Conservation (phyloP, 495 filamentous ascomycete genomes). For the Neurospora pannonica region DNA sequence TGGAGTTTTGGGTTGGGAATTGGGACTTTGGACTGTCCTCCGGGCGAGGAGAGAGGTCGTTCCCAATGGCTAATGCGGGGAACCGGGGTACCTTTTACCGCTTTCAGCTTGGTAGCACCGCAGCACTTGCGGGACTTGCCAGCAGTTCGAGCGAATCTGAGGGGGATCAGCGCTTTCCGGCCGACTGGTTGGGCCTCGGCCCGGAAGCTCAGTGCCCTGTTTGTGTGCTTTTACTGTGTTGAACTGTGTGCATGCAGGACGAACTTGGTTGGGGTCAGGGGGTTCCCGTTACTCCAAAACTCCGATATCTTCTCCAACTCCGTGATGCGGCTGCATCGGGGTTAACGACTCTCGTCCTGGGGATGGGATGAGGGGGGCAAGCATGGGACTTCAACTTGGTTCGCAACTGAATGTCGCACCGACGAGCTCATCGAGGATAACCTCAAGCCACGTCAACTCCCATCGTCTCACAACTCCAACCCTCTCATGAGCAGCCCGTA, state of each 20-base stretch:
- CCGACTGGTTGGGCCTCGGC: not conserved
- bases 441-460: not conserved
- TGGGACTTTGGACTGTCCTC: not conserved
- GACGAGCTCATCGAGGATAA: not conserved
- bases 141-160: too few relatives aligned
- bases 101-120: not conserved
- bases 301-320: not conserved
- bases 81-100: not conserved
- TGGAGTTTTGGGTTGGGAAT: not conserved
- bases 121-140: too few relatives aligned
- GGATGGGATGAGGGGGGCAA: not conserved
- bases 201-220: not conserved
- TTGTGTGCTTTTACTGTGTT: not conserved
- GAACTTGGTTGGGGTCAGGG: not conserved
- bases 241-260: not conserved
- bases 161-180: too few relatives aligned
- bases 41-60: not conserved
- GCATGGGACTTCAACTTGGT: not conserved
- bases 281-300: not conserved
- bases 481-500: not conserved
- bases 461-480: not conserved
- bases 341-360: not conserved
- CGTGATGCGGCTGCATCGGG: not conserved
- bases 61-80: not conserved
- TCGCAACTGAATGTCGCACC: not conserved